These are phyloP conservation scores for Nemania sp. DNA, from an alignment of 2,329 filamentous ascomycete species.

Conservation along the genomic window DNA sequence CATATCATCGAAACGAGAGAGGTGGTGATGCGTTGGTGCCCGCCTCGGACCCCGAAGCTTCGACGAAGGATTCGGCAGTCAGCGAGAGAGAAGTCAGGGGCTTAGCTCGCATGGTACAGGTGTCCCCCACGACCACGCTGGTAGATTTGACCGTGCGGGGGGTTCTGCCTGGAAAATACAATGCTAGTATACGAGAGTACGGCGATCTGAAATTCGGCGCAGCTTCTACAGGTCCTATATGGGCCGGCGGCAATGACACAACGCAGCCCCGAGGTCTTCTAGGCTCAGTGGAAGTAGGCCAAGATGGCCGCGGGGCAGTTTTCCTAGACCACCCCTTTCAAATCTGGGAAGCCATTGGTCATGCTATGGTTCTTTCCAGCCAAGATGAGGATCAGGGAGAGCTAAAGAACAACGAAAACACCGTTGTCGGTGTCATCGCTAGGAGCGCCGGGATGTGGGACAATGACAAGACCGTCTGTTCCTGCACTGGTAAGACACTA, in stretches of 20 bases:
- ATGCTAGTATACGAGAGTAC: slow-evolving; percentile 84
- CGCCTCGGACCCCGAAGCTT: slow-evolving; percentile 54
- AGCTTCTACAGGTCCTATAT: slow-evolving; percentile 85
- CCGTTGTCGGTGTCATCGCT: slow-evolving; percentile 92
- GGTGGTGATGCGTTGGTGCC: slow-evolving; percentile 55
- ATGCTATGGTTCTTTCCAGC: slow-evolving; percentile 86
- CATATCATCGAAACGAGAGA: slow-evolving; percentile 70
- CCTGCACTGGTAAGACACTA: slow-evolving; percentile 96
- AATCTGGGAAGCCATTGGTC: slow-evolving; percentile 96
- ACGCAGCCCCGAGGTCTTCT: slow-evolving; percentile 67
- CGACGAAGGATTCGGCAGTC: slow-evolving; percentile 47
- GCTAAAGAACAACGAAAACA: slow-evolving; percentile 82
- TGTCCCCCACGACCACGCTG: slow-evolving; percentile 80
- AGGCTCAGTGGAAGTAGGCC: slow-evolving; percentile 79
- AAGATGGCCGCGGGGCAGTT: slow-evolving; percentile 79
- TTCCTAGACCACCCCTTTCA: slow-evolving; percentile 87
- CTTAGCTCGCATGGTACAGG: slow-evolving; percentile 92
- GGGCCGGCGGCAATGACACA: slow-evolving; percentile 65
- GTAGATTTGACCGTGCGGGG: slow-evolving; percentile 90
- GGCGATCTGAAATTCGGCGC: slow-evolving; percentile 89
- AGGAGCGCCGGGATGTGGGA: slow-evolving; percentile 98
- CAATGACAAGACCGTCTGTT: slow-evolving; percentile 98
- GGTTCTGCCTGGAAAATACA: slow-evolving; percentile 82
- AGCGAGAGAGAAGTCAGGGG: slow-evolving; percentile 76
- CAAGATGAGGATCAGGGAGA: slow-evolving; percentile 70